Evolutionary conservation across 129 eudicot genomes (phyloP).

Genomic region (Chrysanthemum lavandulifolium): DNA sequence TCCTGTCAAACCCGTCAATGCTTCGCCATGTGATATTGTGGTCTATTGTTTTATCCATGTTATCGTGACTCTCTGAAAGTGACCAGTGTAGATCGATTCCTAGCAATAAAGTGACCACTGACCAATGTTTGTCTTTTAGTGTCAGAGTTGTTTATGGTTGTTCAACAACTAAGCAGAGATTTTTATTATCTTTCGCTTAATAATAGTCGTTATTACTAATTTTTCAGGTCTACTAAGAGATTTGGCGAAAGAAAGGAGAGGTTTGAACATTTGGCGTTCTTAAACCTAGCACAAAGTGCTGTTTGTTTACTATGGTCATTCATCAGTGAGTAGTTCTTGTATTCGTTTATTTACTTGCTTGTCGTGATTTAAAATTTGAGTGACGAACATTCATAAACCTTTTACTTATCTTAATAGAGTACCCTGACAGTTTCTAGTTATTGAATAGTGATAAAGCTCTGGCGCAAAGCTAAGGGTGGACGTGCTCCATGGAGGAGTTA

Average conservation of each 20-base stretch:
- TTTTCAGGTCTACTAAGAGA: slow-evolving; percentile 84
- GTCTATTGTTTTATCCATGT: not conserved
- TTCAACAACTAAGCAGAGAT: not conserved
- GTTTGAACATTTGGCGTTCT: slow-evolving; percentile 90
- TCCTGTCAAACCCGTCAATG: too few relatives aligned
- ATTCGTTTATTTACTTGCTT: not conserved
- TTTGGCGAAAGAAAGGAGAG: slow-evolving; percentile 83
- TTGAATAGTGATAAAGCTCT: slow-evolving; percentile 72
- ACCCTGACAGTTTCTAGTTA: not conserved
- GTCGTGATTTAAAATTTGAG: not conserved
- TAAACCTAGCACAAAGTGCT: slow-evolving; percentile 87
- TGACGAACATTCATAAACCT: not conserved
- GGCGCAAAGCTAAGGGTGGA: slow-evolving; percentile 62
- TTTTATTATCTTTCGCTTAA: slow-evolving; percentile 7
- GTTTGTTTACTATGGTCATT: slow-evolving; percentile 94
- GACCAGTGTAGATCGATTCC: not conserved
- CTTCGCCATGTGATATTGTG: too few relatives aligned
- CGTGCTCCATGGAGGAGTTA: slow-evolving; percentile 99
- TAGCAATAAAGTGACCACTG: not conserved
- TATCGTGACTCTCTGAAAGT: not conserved
- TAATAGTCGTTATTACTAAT: not conserved
- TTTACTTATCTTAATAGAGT: not conserved
- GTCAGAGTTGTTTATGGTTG: slow-evolving; percentile 1
- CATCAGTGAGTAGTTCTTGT: slow-evolving; percentile 56
- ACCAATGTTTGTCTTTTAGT: not conserved